Percentiles rank a stretch among this genome's conserved stretches.
phyloP scores from a whole-genome alignment of 2,329 filamentous ascomycete species.

The Penicillium corylophilum region DNA sequence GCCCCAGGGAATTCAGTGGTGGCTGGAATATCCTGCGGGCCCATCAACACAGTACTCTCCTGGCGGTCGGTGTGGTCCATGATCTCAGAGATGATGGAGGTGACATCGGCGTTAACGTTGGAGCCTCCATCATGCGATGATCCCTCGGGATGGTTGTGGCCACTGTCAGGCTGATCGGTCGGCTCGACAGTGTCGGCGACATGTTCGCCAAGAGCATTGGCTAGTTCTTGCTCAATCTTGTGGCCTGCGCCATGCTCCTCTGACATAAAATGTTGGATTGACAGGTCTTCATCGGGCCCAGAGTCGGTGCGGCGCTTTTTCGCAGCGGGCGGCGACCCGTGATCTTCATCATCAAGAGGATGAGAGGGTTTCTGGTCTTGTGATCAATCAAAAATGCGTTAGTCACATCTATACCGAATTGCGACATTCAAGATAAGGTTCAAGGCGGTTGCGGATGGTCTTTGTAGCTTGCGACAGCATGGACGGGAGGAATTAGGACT shows the following conservation, averaged over 20 bases:
- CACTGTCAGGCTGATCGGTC: slow-evolving; percentile 20
- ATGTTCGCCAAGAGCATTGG: slow-evolving; percentile 33
- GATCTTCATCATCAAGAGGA: slow-evolving; percentile 33
- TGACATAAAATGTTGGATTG: slow-evolving; percentile 17
- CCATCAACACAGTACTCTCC: slow-evolving; percentile 40
- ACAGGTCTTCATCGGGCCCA: slow-evolving; percentile 24
- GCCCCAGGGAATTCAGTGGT: slow-evolving; percentile 29
- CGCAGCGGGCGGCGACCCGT: slow-evolving; percentile 34
- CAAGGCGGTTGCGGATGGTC: background rate
- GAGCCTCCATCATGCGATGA: slow-evolving; percentile 21
- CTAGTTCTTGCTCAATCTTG: slow-evolving; percentile 39
- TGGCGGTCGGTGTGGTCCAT: slow-evolving; percentile 45
- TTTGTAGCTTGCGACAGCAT: background rate
- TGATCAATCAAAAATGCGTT: background rate
- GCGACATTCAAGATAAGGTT: background rate
- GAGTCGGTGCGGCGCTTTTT: slow-evolving; percentile 43
- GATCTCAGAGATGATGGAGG: slow-evolving; percentile 43
- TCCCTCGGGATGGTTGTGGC: slow-evolving; percentile 22
- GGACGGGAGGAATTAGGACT: slow-evolving; percentile 17
- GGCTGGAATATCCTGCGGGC: slow-evolving; percentile 34
- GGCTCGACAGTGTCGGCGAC: slow-evolving; percentile 29
- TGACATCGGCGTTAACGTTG: slow-evolving; percentile 36
- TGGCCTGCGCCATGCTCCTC: slow-evolving; percentile 31
- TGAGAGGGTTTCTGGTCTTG: slow-evolving; percentile 32
- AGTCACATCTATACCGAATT: background rate